These are phyloP conservation scores for Persicaria maculosa DNA, from an alignment of 148 eudicot genomes.

Conservation along the genomic window DNA sequence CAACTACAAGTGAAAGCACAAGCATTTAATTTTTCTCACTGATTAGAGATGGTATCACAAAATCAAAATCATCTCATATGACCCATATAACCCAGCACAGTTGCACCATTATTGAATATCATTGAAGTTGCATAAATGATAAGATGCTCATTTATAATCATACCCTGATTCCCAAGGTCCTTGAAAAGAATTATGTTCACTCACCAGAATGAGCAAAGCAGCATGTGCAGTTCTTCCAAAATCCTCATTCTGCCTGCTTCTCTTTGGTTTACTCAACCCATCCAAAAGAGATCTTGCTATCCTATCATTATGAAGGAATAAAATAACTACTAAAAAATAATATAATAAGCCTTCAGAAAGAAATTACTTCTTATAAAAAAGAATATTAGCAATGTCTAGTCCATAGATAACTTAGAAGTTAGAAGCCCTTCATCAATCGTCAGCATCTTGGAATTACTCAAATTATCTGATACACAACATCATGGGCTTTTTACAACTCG, in stretches of 20 bases:
- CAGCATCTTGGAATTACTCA: background rate
- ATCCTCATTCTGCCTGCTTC: constrained; percentile 19
- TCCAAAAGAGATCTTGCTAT: constrained; percentile 39
- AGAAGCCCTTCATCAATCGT: too few relatives aligned
- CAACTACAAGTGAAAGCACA: constrained; percentile 44
- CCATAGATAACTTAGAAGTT: background rate
- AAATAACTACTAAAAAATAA: background rate
- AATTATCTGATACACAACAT: background rate
- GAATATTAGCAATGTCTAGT: constrained; percentile 5
- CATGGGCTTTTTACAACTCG: background rate
- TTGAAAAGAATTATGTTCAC: constrained; percentile 17
- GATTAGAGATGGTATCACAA: background rate
- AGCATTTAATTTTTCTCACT: background rate
- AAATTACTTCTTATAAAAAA: background rate
- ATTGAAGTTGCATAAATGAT: background rate
- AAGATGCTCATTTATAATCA: background rate
- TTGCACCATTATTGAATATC: background rate
- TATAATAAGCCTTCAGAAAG: background rate
- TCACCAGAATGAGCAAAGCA: constrained; percentile 60
- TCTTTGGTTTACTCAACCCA: constrained; percentile 27
- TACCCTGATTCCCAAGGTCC: background rate
- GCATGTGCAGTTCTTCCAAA: constrained; percentile 32
- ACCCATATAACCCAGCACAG: background rate
- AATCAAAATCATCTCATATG: background rate
- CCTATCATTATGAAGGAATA: constrained; percentile 28